phyloP scores from a whole-genome alignment of 129 eudicot species.

The Saussurea involucrata region DNA sequence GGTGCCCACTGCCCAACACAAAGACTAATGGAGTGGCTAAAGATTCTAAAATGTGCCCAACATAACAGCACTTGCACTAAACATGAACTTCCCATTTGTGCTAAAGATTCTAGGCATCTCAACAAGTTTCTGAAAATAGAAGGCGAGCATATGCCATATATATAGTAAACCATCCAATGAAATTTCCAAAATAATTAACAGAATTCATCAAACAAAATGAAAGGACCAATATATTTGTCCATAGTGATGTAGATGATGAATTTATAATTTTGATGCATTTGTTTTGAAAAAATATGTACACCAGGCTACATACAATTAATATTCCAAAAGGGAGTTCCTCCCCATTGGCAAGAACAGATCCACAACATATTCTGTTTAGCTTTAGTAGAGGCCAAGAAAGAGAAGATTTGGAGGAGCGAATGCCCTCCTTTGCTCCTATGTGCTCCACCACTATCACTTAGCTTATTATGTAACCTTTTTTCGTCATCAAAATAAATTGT shows the following conservation, averaged over 20 bases:
- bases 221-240: neutral
- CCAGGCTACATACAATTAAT: conserved; percentile 61
- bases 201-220: neutral
- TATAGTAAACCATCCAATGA: too few species aligned
- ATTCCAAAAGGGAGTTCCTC: conserved; percentile 98
- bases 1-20: neutral
- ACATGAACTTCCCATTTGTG: neutral
- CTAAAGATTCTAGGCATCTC: neutral
- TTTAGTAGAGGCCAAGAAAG: conserved; percentile 83
- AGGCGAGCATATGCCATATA: too few species aligned
- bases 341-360: conserved; percentile 87
- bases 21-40: neutral
- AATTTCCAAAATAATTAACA: conserved; percentile 2
- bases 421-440: too few species aligned
- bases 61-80: neutral
- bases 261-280: neutral
- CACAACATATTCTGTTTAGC: conserved; percentile 85
- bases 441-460: too few species aligned
- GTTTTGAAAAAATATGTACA: neutral
- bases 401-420: too few species aligned
- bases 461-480: too few species aligned
- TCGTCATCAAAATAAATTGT: too few species aligned
- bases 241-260: neutral
- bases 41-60: neutral
- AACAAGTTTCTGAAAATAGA: neutral